These are phyloP conservation scores for Termitomyces titanicus DNA, from an alignment of 768 basidiomycete species.

Conservation along the genomic window DNA sequence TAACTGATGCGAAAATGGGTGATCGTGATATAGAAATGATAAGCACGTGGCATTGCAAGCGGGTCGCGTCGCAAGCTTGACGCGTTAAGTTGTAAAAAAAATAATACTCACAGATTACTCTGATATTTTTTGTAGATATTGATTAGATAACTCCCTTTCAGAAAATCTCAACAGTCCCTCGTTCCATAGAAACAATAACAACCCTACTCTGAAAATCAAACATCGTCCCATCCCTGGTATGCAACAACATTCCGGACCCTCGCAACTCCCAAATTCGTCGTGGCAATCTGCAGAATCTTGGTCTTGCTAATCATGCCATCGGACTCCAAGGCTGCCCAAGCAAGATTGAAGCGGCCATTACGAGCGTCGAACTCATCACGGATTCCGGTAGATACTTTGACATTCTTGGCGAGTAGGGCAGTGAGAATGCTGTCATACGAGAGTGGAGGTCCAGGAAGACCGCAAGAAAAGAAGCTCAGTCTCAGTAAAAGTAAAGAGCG, in stretches of 20 bases:
- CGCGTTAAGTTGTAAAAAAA: too few species aligned
- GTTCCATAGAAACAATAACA: conserved; percentile 31
- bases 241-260: conserved; percentile 39
- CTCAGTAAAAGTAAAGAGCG: neutral
- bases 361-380: conserved; percentile 59
- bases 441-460: conserved; percentile 69
- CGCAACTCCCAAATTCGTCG: conserved; percentile 24
- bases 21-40: neutral
- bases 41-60: neutral
- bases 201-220: conserved; percentile 44
- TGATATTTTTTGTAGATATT: too few species aligned
- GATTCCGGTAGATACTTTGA: conserved; percentile 64
- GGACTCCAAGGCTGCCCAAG: conserved; percentile 35
- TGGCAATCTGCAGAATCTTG: conserved; percentile 27
- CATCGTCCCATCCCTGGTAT: conserved; percentile 33
- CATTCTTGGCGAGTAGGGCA: conserved; percentile 51
- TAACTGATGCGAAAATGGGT: neutral
- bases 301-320: conserved; percentile 35
- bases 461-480: conserved; percentile 15
- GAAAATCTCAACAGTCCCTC: conserved; percentile 13
- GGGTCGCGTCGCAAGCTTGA: too few species aligned
- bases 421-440: conserved; percentile 53
- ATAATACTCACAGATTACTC: too few species aligned
- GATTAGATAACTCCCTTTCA: too few species aligned
- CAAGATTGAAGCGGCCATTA: conserved; percentile 66